Evolutionary conservation across 2,329 filamentous ascomycete species (phyloP), one percentile per base, ranked within the genome.

Genomic region (Metarhizium anisopliae): DNA sequence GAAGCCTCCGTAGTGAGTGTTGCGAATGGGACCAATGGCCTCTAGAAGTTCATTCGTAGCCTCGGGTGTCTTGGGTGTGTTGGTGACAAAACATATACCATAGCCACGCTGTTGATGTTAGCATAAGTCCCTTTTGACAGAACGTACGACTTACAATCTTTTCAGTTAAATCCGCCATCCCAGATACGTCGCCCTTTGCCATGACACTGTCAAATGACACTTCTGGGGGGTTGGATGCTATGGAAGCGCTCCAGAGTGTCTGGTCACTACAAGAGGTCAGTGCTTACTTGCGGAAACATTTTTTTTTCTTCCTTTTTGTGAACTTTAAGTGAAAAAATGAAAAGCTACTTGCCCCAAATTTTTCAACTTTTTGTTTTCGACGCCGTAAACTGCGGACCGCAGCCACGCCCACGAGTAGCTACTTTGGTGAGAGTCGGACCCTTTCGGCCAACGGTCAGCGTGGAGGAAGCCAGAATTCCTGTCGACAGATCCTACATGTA

Each of bases 1-100:
- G 66, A 80, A 80, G 57, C 73, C 83, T 74, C 90, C 93, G 70
- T 97, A 99, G 68, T 97, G 94, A 0, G 94, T 99, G 59, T 86
- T 79, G 18, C 92, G 83, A 63, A 97, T 92, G 60, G 93, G 93
- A 0, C 90, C 83, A 60, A 99, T 95, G 55, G 84, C 83, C 65
- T 89, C 81, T 2, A 97, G 76, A 1, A 96, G 77, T n/a, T 74
- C 68, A 69, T 93, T 72, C 0, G 92, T 96, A 6, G 85, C 80
- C 60, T 85, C 77, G 0, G 90, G 87, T 1, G 83, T 74, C 13
- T 67, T 68, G 0, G 90, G 90, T 14, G 86, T 86, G 47, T 78
- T 75, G 51, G 84, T 78, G 16, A 96, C 82, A 65, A 93, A 93
- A 62, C 81, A 89, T 67, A 95, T 90, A 3, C 93, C 92, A 59